Evolutionary conservation across 495 filamentous ascomycete species (phyloP), one percentile per base, ranked within the genome.

Genomic region (Neurospora intermedia): DNA sequence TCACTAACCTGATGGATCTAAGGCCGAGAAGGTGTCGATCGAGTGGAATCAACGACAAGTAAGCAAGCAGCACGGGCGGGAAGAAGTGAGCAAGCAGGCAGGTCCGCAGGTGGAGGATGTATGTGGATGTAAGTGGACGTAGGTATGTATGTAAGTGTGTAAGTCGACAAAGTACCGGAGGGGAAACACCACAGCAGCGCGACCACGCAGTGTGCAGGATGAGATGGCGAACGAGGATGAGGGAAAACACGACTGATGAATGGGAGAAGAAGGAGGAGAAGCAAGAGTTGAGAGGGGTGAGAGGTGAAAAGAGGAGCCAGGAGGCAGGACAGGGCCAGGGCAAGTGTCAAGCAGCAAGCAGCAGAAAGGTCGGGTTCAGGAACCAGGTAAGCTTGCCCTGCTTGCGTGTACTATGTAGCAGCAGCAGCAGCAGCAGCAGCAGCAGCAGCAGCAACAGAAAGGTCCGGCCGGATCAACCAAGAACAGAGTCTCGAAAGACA

Each of bases 1-100:
- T 76, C 77, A 83, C 83, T 82, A 77, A 84, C 83, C 82, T 84
- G 77, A 76, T 77, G 77, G 78, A 78, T 80, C 77, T 77, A 77
- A 76, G 75, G 75, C 76, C 73, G 77, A 77, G 70, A 72, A 79
- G 43, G 79, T 75, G 78, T 82, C 79, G 80, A 79, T 77, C 75
- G 80, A 79, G 76, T 75, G 54, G 73, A 70, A 31, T 69, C 69
- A 39, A 31, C 23, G 69, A 46, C 42, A 70, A 46, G 41, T 48
- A 76, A 48, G 69, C 73, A 73, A 74, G 70, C 40, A 41, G 70
- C 43, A 66, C 54, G 48, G 43, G 62, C 45, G 73, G 70, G 69
- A 69, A 48, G 69, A 69, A 46, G 72, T 43, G 69, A 71, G 69
- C 48, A 59, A 72, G 62, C 42, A 43, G 39, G 70, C 70, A 70